Percentiles rank a stretch among this genome's conserved stretches.
These are phyloP conservation scores for Nephelium lappaceum DNA, from an alignment of 345 rosid genomes.

Conservation along the genomic window DNA sequence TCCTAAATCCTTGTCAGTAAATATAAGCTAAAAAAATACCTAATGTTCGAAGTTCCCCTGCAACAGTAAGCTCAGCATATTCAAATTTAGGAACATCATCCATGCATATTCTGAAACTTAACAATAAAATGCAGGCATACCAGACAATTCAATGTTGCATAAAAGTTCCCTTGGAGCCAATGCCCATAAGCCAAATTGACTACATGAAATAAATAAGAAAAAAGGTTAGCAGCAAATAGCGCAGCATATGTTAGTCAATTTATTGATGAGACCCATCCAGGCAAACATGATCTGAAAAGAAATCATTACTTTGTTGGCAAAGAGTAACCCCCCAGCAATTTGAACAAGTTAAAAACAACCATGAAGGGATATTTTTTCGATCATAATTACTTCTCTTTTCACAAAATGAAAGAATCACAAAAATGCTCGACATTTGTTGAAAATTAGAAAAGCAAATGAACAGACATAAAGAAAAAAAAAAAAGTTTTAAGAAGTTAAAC, in stretches of 20 bases:
- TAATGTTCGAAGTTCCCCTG: not conserved
- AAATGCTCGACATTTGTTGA: not conserved
- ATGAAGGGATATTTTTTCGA: not conserved
- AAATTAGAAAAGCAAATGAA: not conserved
- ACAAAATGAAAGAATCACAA: not conserved
- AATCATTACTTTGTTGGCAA: not conserved
- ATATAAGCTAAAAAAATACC: too few species aligned
- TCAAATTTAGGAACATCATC: not conserved
- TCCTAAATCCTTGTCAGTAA: not conserved
- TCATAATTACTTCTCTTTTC: not conserved
- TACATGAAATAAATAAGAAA: constrained; percentile 37
- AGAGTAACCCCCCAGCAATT: not conserved
- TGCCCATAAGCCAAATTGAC: constrained; percentile 84
- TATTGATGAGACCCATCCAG: not conserved
- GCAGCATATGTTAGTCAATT: not conserved
- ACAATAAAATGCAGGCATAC: constrained; percentile 38
- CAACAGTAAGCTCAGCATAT: not conserved
- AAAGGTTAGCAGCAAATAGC: constrained; percentile 20
- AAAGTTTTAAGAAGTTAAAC: not conserved
- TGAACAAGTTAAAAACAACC: not conserved
- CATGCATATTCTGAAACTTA: not conserved
- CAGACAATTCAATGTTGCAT: constrained; percentile 78
- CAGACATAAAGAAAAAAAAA: not conserved
- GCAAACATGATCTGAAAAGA: not conserved
- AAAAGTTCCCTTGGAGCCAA: constrained; percentile 68